A percentile compares a stretch with the other conserved stretches of the same genome.
Conservation (phyloP, 768 basidiomycete species). For the Erythrobasidium yunnanense region DNA sequence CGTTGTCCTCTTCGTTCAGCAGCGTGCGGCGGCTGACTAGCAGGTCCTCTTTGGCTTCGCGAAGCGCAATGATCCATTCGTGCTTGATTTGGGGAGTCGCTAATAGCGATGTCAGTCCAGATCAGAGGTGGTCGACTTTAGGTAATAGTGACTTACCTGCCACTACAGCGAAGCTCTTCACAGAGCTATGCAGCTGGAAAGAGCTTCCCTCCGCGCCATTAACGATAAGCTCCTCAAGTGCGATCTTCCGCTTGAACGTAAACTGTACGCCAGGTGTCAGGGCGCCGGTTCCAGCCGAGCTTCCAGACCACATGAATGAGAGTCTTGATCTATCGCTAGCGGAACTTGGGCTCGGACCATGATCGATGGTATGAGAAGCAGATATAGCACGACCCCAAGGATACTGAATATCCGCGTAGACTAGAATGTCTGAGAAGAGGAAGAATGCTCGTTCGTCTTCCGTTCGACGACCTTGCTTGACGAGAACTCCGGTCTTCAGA, state of each 20-base stretch:
- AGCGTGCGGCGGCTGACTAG: slow-evolving; percentile 36
- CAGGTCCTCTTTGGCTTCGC: slow-evolving; percentile 36
- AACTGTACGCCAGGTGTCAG: neutral
- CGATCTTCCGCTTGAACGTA: slow-evolving; percentile 30
- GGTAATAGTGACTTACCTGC: slow-evolving; percentile 32
- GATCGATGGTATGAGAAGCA: neutral
- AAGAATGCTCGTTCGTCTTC: slow-evolving; percentile 60
- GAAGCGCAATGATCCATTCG: slow-evolving; percentile 38
- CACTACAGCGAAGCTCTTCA: slow-evolving; percentile 36
- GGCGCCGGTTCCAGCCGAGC: neutral
- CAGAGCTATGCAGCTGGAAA: slow-evolving; percentile 36
- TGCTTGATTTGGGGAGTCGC: slow-evolving; percentile 31
- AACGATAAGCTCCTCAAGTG: slow-evolving; percentile 39
- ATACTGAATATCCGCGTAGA: slow-evolving; percentile 43
- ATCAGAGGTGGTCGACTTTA: neutral
- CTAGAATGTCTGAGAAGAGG: slow-evolving; percentile 67
- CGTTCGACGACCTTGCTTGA: slow-evolving; percentile 33
- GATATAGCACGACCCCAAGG: no score
- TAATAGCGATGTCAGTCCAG: neutral
- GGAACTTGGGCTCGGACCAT: neutral
- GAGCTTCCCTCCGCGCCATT: slow-evolving; percentile 31
- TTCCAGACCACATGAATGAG: slow-evolving; percentile 12
- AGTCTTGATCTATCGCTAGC: slow-evolving; percentile 1
- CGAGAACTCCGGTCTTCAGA: slow-evolving; percentile 49
- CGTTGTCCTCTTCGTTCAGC: slow-evolving; percentile 32